Base-by-base conservation (phyloP, 345 rosid species). In the Physaria fendleri region DNA sequence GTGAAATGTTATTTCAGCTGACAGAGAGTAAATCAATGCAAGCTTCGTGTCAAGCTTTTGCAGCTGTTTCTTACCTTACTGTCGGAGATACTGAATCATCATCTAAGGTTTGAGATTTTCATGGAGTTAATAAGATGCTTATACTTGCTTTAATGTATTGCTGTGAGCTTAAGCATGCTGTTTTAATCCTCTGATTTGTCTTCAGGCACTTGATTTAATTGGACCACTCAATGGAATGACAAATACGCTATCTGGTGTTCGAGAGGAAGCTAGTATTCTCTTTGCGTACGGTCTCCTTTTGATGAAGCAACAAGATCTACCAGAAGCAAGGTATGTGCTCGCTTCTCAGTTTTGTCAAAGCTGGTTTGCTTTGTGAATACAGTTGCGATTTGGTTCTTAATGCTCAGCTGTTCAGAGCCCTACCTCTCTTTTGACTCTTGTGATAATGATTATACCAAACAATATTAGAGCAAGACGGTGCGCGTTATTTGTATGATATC, bases 31-130 rank as follows among this genome's bases (percentile, higher is more conserved):
- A 79, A 66, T 85, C 96, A 7, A 77, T 82, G 84, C 90, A 87
- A 90, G 86, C 85, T 48, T 85, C 85, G 79, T 83, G 95, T 81
- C 96, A 90, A 45, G 77, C 88, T 60, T 90, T 87, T 76, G 97
- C 97, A 33, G 96, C 99, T 63, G 79, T 93, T 62, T 93, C 99
- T 47, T 85, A 78, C 81, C 81, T 89, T 69, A 77, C 97, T 61
- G 64, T 87, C 17, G 99, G 97, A 45, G 92, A 89, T 78, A 91
- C 95, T 66, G 99, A 89, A 67, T 89, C 97, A 47, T 83, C 95
- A 43, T 79, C 95, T 25, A 89, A 80, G 97, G 98, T 91, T 49
- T 56, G 51, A 24, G 40, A 37, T 27, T 56, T 46, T 56, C 56
- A 23, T 47, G 42, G 52, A 46, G 44, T 46, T 56, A 41, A 32